Percentiles rank a stretch among this genome's conserved stretches.
Evolutionary conservation across 108 stramenopile species (phyloP).

Genomic region (Skeletonema menzelii): DNA sequence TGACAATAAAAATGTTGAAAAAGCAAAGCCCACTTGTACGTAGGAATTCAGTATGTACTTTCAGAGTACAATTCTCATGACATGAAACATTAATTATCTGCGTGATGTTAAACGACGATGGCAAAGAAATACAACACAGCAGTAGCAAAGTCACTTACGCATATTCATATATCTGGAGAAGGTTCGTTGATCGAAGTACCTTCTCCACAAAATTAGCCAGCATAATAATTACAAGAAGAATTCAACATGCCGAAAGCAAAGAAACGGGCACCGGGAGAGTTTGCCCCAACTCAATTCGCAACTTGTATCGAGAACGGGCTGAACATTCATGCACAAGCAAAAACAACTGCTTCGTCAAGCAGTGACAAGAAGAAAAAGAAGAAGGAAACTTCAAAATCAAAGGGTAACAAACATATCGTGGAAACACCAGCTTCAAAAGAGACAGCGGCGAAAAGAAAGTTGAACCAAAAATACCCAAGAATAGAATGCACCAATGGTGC

Average conservation of each 20-base stretch:
- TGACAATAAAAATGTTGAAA: too few species aligned
- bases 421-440: not conserved
- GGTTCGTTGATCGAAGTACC: too few species aligned
- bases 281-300: slow-evolving; percentile 19
- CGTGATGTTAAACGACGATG: too few species aligned
- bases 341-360: not conserved
- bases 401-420: not conserved
- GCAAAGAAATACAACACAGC: too few species aligned
- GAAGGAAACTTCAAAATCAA: not conserved
- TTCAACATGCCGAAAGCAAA: not conserved
- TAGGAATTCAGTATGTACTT: too few species aligned
- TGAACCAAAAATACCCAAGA: not conserved
- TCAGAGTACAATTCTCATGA: too few species aligned
- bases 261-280: slow-evolving; percentile 5
- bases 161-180: too few species aligned
- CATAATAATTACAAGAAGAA: not conserved
- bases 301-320: slow-evolving; percentile 14
- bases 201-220: too few species aligned
- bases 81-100: too few species aligned
- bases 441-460: not conserved
- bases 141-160: too few species aligned
- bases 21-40: too few species aligned
- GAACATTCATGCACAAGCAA: slow-evolving; percentile 5
- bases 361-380: not conserved
- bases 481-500: slow-evolving; percentile 31